phyloP scores from a whole-genome alignment of 2,329 filamentous ascomycete species.

The Corniculantispora saksenae region DNA sequence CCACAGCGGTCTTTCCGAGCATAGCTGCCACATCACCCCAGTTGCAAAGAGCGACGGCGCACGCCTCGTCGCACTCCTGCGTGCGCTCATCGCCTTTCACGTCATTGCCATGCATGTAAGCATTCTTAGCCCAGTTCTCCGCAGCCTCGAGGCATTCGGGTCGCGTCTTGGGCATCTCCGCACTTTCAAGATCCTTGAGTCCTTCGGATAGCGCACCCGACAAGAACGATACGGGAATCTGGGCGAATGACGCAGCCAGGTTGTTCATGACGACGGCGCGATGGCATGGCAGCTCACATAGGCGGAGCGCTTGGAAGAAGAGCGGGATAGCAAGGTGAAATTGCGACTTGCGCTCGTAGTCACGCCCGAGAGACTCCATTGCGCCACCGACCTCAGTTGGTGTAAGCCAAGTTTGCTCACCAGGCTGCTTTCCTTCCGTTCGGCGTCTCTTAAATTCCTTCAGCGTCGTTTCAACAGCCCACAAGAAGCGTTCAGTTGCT shows the following conservation, averaged over 20 bases:
- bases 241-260: constrained; percentile 70
- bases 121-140: constrained; percentile 76
- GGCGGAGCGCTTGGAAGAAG: constrained; percentile 78
- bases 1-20: constrained; percentile 64
- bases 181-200: constrained; percentile 30
- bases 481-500: constrained; percentile 72
- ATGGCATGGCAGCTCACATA: constrained; percentile 71
- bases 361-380: constrained; percentile 73
- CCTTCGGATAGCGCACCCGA: constrained; percentile 30
- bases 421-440: constrained; percentile 66
- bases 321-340: constrained; percentile 83
- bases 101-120: constrained; percentile 64
- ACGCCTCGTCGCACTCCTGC: constrained; percentile 80
- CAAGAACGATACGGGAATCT: constrained; percentile 52
- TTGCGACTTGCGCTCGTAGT: constrained; percentile 72
- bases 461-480: constrained; percentile 78
- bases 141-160: constrained; percentile 68
- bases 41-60: constrained; percentile 82
- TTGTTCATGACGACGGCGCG: constrained; percentile 86
- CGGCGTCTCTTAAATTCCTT: constrained; percentile 71
- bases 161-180: constrained; percentile 47
- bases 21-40: constrained; percentile 82
- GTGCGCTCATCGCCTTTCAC: constrained; percentile 68
- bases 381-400: constrained; percentile 72
- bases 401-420: constrained; percentile 70